Evolutionary conservation across 2,329 filamentous ascomycete genomes (phyloP), one percentile per base, ranked within the genome.

Genomic region (Epichloe uncinata): DNA sequence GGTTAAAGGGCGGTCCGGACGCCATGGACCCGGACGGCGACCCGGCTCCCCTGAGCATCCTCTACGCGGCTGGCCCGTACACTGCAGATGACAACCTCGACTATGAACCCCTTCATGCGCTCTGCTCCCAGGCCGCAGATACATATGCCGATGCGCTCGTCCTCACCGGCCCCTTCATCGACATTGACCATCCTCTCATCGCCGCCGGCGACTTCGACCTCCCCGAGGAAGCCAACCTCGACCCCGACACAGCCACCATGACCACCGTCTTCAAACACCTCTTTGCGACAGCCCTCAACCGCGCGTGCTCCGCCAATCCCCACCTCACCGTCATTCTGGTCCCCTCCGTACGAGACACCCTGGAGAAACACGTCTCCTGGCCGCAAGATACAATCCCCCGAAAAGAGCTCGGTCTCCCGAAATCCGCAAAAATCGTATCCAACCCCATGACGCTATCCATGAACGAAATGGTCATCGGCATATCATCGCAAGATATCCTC

Each of bases 61-160:
- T 96, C 37, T 75, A 91, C 52, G 87, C 85, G 2, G 79, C 88
- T 0, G 93, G 93, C 0, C 93, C 93, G 0, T 98, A 94, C 66
- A 95, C 90, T 0, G 81, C 89, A 3, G 90, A 97, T 58, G 86
- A 91, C 60, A 94, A 94, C 61, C 81, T 98, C 43, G 85, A 89
- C 56, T 98, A 90, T 62, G 86, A 94, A 60, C 85, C 91, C 7
- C 72, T 98, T 2, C 82, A 89, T 59, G 81, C 86, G 30, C 75
- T 98, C 15, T 91, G 91, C 62, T 77, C 78, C 56, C 82, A 84
- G 58, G 89, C 90, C 8, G 81, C 81, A 15, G 81, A 87, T 55
- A 78, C 75, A 20, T 82, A 79, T 55, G 85, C 84, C 11, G 93
- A 98, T 63, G 79, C 80, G 3, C 69, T 98, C 30, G 76, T 97